Evolutionary conservation across 441 rosid species (phyloP).

Genomic region (Viola pubescens): DNA sequence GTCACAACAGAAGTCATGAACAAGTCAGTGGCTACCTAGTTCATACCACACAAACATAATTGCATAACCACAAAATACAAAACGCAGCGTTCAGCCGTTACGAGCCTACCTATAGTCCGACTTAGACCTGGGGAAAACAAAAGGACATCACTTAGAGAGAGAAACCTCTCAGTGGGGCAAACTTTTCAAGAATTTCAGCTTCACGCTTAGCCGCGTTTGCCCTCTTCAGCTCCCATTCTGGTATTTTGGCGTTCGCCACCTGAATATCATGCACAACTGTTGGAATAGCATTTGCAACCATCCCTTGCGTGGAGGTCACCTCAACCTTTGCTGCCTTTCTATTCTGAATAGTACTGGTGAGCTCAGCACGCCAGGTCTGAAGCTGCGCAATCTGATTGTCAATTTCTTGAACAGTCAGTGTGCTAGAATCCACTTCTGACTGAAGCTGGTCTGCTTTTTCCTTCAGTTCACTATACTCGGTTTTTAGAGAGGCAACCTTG

Average conservation of each 20-base stretch:
- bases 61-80: too few relatives aligned
- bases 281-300: conserved; percentile 49
- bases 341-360: conserved; percentile 27
- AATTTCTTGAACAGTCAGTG: conserved; percentile 38
- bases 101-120: too few relatives aligned
- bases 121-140: too few relatives aligned
- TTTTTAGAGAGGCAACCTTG: conserved; percentile 43
- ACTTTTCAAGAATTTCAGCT: conserved; percentile 48
- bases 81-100: too few relatives aligned
- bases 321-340: conserved; percentile 43
- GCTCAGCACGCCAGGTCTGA: conserved; percentile 37
- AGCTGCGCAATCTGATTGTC: conserved; percentile 57
- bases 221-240: conserved; percentile 52
- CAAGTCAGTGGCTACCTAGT: too few relatives aligned
- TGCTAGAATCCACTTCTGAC: conserved; percentile 40
- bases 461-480: conserved; percentile 53
- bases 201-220: conserved; percentile 43
- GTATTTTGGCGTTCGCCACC: conserved; percentile 38
- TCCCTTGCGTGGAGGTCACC: conserved; percentile 35
- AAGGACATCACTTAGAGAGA: conserved; percentile 20
- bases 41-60: too few relatives aligned
- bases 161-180: conserved; percentile 50
- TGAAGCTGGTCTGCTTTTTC: conserved; percentile 46
- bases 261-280: conserved; percentile 52
- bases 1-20: too few relatives aligned